phyloP scores from a whole-genome alignment of 2,329 filamentous ascomycete species.

The Aspergillus pseudoviridinutans region DNA sequence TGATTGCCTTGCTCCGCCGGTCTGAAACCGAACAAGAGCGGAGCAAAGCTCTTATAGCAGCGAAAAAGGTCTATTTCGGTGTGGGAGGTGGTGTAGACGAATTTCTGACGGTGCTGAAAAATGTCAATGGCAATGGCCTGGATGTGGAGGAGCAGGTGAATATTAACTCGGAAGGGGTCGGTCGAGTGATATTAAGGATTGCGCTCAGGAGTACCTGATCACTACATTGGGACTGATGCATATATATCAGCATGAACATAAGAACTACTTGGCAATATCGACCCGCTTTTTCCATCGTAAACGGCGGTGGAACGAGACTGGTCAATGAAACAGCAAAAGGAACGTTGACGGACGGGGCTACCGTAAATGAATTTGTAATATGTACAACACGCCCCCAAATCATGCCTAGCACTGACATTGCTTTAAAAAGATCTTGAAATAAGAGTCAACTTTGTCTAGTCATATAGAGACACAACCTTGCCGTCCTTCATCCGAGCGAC shows the following conservation, averaged over 20 bases:
- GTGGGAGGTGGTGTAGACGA: conserved; percentile 63
- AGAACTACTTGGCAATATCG: neutral
- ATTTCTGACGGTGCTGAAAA: conserved; percentile 40
- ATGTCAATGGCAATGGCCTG: conserved; percentile 23
- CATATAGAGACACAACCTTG: conserved; percentile 42
- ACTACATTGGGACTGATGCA: neutral
- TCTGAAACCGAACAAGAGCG: conserved; percentile 14
- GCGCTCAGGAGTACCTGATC: neutral
- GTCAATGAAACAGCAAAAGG: conserved; percentile 15
- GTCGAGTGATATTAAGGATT: conserved; percentile 41
- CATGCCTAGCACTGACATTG: conserved; percentile 21
- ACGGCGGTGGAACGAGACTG: neutral
- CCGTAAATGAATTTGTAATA: conserved; percentile 29
- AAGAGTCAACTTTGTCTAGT: conserved; percentile 29
- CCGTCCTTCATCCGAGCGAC: conserved; percentile 43
- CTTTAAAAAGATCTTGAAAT: conserved; percentile 14
- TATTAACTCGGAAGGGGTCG: conserved; percentile 42
- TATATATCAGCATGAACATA: neutral
- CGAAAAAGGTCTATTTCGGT: conserved; percentile 64
- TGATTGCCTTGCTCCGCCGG: conserved; percentile 48
- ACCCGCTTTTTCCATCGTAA: neutral
- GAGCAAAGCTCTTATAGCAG: conserved; percentile 54
- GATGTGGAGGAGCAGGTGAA: conserved; percentile 31
- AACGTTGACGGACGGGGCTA: conserved; percentile 26
- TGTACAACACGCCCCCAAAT: conserved; percentile 30